Conservation (phyloP, 192 early-diverging fungal species). For the Rhizophlyctis rosea region DNA sequence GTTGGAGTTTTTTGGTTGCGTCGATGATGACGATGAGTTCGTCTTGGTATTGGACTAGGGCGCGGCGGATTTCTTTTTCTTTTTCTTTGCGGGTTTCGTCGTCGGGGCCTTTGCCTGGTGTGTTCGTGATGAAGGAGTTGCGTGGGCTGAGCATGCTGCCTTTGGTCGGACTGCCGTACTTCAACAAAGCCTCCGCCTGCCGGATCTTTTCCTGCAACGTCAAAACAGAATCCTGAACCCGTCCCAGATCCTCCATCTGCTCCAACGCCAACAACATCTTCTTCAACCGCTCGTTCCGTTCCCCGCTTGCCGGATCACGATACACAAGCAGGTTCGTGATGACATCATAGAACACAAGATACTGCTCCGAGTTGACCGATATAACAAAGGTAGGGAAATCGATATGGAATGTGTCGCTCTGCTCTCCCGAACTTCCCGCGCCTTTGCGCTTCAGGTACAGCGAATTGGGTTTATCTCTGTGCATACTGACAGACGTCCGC, state of each 20-base stretch:
- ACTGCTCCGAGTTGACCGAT: constrained; percentile 74
- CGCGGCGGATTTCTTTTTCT: constrained; percentile 26
- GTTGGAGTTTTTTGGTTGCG: constrained; percentile 55
- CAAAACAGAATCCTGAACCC: constrained; percentile 51
- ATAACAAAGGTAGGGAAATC: constrained; percentile 73
- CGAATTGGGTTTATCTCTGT: constrained; percentile 68
- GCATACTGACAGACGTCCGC: constrained; percentile 48
- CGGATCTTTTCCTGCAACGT: constrained; percentile 60
- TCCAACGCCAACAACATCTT: constrained; percentile 80
- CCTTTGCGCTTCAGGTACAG: constrained; percentile 54
- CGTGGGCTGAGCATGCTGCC: neutral
- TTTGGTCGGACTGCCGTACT: neutral
- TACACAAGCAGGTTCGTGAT: constrained; percentile 79
- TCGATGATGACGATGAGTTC: constrained; percentile 74
- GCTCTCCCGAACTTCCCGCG: constrained; percentile 1
- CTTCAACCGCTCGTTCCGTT: constrained; percentile 64
- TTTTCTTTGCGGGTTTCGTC: neutral
- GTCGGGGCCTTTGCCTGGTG: too few relatives aligned
- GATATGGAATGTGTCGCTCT: constrained; percentile 62
- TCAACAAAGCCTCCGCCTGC: constrained; percentile 34
- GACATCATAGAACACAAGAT: constrained; percentile 67
- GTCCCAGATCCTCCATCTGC: constrained; percentile 62
- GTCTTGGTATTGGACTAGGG: constrained; percentile 45
- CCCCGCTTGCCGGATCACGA: constrained; percentile 73
- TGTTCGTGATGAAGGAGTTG: neutral